phyloP scores from a whole-genome alignment of 192 early-diverging fungal genomes.

The Helicostylum pulchrum region DNA sequence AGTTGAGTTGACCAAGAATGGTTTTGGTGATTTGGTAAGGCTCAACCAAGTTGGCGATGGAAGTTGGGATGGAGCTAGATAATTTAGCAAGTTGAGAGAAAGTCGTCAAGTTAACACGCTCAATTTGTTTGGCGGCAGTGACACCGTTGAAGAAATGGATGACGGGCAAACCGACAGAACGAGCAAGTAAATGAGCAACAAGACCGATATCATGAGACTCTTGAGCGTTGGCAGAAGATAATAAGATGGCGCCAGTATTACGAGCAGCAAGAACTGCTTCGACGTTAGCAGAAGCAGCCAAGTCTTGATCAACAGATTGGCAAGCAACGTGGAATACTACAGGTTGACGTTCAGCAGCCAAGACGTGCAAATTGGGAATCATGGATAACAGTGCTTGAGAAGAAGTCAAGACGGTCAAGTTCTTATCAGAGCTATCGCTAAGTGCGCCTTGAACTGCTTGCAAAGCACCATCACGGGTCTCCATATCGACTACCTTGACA shows the following conservation, averaged over 20 bases:
- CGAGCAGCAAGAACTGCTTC: constrained; percentile 72
- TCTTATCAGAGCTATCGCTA: constrained; percentile 35
- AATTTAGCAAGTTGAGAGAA: constrained; percentile 49
- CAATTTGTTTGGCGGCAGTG: constrained; percentile 49
- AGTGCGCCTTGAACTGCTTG: constrained; percentile 77
- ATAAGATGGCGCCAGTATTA: constrained; percentile 73
- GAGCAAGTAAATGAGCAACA: constrained; percentile 77
- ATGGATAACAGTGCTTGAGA: constrained; percentile 75
- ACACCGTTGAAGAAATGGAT: constrained; percentile 82
- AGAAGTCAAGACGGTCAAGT: constrained; percentile 60
- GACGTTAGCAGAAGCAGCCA: constrained; percentile 58
- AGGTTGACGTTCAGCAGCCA: constrained; percentile 57
- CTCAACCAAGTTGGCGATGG: constrained; percentile 5
- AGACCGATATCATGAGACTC: constrained; percentile 89
- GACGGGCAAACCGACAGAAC: constrained; percentile 59
- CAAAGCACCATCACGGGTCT: constrained; percentile 76
- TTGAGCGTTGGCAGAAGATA: constrained; percentile 75
- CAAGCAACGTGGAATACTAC: constrained; percentile 84
- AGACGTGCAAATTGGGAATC: constrained; percentile 78
- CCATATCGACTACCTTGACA: constrained; percentile 71
- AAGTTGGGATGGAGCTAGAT: constrained; percentile 17
- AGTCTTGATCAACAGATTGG: constrained; percentile 57
- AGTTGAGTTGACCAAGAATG: constrained; percentile 46
- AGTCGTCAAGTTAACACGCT: constrained; percentile 48
- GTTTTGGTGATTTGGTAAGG: constrained; percentile 38